Conservation (phyloP, 1,284 basidiomycete genomes). For the Heterobasidion irregulare region DNA sequence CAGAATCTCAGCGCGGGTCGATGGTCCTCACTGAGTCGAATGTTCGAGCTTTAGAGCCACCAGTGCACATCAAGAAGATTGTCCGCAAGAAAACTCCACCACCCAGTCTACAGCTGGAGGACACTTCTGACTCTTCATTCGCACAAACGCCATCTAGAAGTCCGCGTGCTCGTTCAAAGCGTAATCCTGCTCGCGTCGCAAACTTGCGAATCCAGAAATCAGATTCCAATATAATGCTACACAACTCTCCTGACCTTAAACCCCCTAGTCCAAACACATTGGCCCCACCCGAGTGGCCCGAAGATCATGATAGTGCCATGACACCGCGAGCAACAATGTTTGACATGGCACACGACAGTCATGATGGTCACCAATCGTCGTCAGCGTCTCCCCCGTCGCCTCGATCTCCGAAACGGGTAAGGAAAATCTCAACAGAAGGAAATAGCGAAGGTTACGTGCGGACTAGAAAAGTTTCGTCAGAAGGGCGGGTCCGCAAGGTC, state of each 20-base stretch:
- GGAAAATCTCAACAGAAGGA: slow-evolving; percentile 38
- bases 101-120: slow-evolving; percentile 19
- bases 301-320: slow-evolving; percentile 38
- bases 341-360: slow-evolving; percentile 8
- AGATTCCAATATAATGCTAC: slow-evolving; percentile 5
- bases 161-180: slow-evolving; percentile 42
- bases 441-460: slow-evolving; percentile 18
- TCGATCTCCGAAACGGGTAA: slow-evolving; percentile 26
- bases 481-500: slow-evolving; percentile 15
- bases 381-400: slow-evolving; percentile 24
- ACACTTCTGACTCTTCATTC: slow-evolving; percentile 42
- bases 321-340: slow-evolving; percentile 53
- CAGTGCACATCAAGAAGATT: slow-evolving; percentile 19
- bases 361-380: slow-evolving; percentile 19
- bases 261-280: slow-evolving; percentile 33
- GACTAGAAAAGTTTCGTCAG: slow-evolving; percentile 27
- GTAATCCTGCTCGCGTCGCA: slow-evolving; percentile 33
- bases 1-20: slow-evolving; percentile 26
- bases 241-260: slow-evolving; percentile 16
- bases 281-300: slow-evolving; percentile 40
- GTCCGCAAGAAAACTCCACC: slow-evolving; percentile 30
- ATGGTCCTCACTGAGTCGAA: slow-evolving; percentile 27
- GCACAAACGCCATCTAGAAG: slow-evolving; percentile 25
- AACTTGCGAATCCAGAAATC: slow-evolving; percentile 32
- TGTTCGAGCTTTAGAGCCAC: slow-evolving; percentile 20